Evolutionary conservation across 371 early-diverging fungal genomes (phyloP), one percentile per base, ranked within the genome.

Genomic region (Chytridium lagenaria): DNA sequence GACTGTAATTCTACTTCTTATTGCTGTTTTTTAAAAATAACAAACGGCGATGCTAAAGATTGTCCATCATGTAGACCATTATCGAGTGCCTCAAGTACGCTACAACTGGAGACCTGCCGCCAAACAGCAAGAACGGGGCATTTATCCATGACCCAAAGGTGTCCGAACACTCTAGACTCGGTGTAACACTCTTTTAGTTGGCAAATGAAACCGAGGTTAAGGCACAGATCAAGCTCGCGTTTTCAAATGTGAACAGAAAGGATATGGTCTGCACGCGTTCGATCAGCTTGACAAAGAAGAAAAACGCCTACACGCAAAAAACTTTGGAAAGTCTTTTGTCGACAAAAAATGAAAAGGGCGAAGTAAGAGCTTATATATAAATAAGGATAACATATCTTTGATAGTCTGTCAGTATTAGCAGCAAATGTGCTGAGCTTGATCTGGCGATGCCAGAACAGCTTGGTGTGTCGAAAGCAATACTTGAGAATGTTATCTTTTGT

Each of bases 401-500:
- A 30, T 38, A 93, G 87, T 72, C 85, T 7, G 80, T 83, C 15
- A 92, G 91, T 72, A 83, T 96, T 68, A 94, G 92, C 70, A 86
- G 86, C 37, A 91, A 92, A 65, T 93, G 95, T 71, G 88, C 95
- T 0, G 97, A 97, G 61, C 75, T 99, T 59, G 97, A 99, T 84
- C 81, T 86, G 1, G 94, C 94, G 74, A 77, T 99, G 38, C 93
- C 94, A 0, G 72, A 87, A 38, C 91, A 94, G 70, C 84, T 99
- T 2, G 98, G 98, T 10, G 95, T 96, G 15, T 92, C 93, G 26
- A 87, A 88, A 67, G 93, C 99, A 0, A 93, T 99, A 36, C 81
- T 99, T 31, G 99, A 99, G 68, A 98, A 95, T 83, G 99, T 99
- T 40, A 94, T 99, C 22, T 99, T 99, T 75, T 98, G 99, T 80